Conservation (phyloP, 1,139 yeast genomes). For the Kodamaea ohmeri region DNA sequence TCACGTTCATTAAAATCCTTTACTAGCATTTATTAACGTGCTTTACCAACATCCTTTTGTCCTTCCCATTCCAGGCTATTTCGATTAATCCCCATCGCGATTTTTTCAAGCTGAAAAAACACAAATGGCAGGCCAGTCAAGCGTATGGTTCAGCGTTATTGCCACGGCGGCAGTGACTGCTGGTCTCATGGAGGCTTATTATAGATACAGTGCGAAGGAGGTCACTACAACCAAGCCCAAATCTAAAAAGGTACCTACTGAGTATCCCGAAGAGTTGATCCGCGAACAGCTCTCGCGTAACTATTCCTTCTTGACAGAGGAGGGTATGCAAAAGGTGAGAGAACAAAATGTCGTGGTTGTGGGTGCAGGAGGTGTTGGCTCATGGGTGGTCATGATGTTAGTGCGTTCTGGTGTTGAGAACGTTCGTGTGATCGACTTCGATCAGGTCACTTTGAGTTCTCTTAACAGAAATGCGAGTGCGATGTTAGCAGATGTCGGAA, state of each 20-base stretch:
- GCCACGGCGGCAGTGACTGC: constrained; percentile 43
- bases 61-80: no score
- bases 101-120: no score
- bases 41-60: no score
- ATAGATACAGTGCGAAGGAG: constrained; percentile 19
- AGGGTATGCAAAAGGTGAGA: constrained; percentile 76
- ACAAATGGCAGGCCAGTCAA: constrained; percentile 5
- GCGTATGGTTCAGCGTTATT: constrained; percentile 26
- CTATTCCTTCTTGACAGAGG: constrained; percentile 84
- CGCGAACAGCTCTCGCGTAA: constrained; percentile 91
- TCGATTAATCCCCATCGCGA: no score
- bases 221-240: constrained; percentile 9
- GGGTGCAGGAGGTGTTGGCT: constrained; percentile 99
- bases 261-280: constrained; percentile 70
- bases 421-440: constrained; percentile 84
- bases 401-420: constrained; percentile 85
- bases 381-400: constrained; percentile 92
- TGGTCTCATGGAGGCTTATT: constrained; percentile 40
- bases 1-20: no score
- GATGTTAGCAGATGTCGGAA: constrained; percentile 82
- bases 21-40: no score
- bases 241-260: constrained; percentile 11
- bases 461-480: constrained; percentile 95
- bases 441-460: constrained; percentile 89
- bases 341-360: constrained; percentile 78